These are phyloP conservation scores for Rhinocladiella similis DNA, from an alignment of 2,329 filamentous ascomycete species.

Conservation along the genomic window DNA sequence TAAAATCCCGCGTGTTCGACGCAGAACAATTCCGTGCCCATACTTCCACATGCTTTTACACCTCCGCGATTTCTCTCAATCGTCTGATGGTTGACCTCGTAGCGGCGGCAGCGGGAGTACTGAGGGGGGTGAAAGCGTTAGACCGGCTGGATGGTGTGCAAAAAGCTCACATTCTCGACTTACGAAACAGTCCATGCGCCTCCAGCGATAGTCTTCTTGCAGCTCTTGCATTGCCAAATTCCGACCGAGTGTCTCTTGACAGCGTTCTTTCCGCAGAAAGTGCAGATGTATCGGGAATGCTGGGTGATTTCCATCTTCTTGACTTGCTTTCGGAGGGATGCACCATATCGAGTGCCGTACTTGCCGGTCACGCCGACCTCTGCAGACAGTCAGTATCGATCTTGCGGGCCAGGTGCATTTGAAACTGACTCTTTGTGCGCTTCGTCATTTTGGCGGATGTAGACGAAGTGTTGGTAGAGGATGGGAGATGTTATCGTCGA, in stretches of 20 bases:
- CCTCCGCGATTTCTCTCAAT: constrained; percentile 96
- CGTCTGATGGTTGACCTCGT: constrained; percentile 95
- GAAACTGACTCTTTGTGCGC: constrained; percentile 74
- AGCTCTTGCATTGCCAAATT: constrained; percentile 96
- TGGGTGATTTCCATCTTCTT: constrained; percentile 99
- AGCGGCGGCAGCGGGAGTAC: constrained; percentile 88
- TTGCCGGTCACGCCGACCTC: constrained; percentile 98
- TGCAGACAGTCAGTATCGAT: constrained; percentile 30
- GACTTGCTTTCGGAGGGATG: constrained; percentile 97
- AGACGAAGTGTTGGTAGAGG: constrained; percentile 21
- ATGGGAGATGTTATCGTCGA: constrained; percentile 16
- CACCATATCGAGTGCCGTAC: constrained; percentile 98
- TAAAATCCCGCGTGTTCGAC: constrained; percentile 6
- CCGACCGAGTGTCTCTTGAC: constrained; percentile 89
- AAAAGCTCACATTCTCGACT: constrained; percentile 48
- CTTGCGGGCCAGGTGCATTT: not conserved
- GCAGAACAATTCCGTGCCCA: constrained; percentile 24
- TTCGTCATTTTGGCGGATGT: constrained; percentile 76
- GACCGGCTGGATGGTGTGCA: not conserved
- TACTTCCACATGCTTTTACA: constrained; percentile 42
- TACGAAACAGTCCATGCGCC: constrained; percentile 97
- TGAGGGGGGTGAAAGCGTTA: constrained; percentile 39
- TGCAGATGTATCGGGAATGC: constrained; percentile 92
- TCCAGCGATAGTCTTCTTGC: constrained; percentile 90
- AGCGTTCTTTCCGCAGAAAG: constrained; percentile 96